Conservation (phyloP, 306 rosid genomes). For the Cucurbita pepo region DNA sequence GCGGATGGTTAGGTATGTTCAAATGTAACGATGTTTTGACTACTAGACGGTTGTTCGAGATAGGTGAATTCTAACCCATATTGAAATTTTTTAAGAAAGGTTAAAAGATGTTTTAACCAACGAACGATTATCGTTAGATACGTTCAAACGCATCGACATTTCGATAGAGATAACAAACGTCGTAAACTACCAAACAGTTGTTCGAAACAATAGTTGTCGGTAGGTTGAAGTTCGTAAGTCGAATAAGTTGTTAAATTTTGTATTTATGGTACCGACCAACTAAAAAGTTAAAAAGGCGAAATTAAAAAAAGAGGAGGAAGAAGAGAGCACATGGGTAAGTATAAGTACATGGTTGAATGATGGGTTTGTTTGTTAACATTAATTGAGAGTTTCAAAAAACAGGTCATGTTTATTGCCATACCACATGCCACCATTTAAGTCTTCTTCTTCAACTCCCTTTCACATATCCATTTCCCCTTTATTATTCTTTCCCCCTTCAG, state of each 20-base stretch:
- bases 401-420: background rate
- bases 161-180: too few relatives aligned
- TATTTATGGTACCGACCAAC: background rate
- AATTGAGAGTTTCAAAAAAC: conserved; percentile 1
- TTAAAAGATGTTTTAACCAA: too few relatives aligned
- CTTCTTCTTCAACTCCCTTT: background rate
- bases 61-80: background rate
- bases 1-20: too few relatives aligned
- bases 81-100: too few relatives aligned
- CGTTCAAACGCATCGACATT: too few relatives aligned
- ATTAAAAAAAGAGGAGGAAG: background rate
- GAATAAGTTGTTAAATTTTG: background rate
- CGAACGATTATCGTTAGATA: too few relatives aligned
- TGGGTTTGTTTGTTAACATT: background rate
- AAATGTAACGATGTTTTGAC: background rate
- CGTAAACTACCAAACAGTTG: too few relatives aligned
- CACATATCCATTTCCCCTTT: background rate
- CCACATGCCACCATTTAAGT: conserved; percentile 3
- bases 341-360: background rate
- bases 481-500: background rate
- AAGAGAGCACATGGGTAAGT: background rate
- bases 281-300: background rate
- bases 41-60: background rate
- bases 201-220: too few relatives aligned
- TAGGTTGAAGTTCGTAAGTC: background rate